Evolutionary conservation across 495 filamentous ascomycete genomes (phyloP), one percentile per base, ranked within the genome.

Genomic region (Tuber indicum): DNA sequence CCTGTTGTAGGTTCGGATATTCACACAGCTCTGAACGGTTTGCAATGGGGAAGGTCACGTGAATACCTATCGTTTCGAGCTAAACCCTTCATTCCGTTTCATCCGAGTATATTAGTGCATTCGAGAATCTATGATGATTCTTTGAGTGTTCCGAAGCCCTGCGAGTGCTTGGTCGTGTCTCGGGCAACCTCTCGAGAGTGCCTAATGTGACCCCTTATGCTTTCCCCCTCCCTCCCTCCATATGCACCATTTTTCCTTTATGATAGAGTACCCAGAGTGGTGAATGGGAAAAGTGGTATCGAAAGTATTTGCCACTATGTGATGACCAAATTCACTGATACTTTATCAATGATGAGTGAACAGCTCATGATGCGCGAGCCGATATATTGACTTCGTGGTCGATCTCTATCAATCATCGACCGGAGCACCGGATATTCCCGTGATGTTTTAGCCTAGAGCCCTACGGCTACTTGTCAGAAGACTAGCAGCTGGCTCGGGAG

Each of bases 311-410:
- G 32, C 58, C 14, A 36, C 4, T 36, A 36, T 66, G 58, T 36
- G 58, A 66, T 66, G 52, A 62, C 26, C 47, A 52, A 52, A 49
- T 72, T 71, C 71, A 71, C 73, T 80, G 77, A 80, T 80, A 76
- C 77, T 70, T 74, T 74, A 77, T 80, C 43, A 74, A 72, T 72
- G 74, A 46, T 26, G 58, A 72, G 69, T 73, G 71, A 73, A 79
- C 78, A 80, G 71, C 78, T 80, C 78, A 80, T 80, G 76, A 77
- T 74, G 74, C 76, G 77, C 78, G 72, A 80, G 26, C 58, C 58
- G 78, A 76, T 77, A 80, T 80, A 77, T 77, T 80, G 78, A 76
- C 70, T 76, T 75, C 77, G 70, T 70, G 52, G 74, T 80, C 78
- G 78, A 80, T 80, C 78, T 74, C 74, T 80, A 76, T 80, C 77